These are phyloP conservation scores for Saraca asoca DNA, from an alignment of 331 rosid species.

Conservation along the genomic window DNA sequence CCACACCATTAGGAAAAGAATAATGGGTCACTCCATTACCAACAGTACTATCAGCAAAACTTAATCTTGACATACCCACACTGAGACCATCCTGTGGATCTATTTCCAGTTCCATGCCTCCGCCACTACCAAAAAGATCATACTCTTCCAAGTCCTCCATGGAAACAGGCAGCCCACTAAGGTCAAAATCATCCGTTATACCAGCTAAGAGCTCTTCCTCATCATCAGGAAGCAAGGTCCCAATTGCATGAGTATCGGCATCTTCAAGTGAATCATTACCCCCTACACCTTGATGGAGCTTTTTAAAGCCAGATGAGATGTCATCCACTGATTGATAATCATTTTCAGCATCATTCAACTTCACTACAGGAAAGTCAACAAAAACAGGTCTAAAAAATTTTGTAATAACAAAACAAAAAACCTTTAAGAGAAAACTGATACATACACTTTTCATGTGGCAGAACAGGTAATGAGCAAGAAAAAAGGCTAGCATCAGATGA, in stretches of 20 bases:
- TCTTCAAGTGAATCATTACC: constrained; percentile 53
- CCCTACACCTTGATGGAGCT: constrained; percentile 46
- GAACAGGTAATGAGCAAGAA: constrained; percentile 80
- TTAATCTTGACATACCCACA: constrained; percentile 56
- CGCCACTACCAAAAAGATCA: constrained; percentile 83
- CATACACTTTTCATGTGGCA: constrained; percentile 75
- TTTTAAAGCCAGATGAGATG: constrained; percentile 51
- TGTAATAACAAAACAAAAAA: constrained; percentile 1
- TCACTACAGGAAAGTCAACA: constrained; percentile 55
- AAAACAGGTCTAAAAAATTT: constrained; percentile 34
- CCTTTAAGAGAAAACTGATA: constrained; percentile 12
- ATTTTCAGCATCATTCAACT: constrained; percentile 54
- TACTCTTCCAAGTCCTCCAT: constrained; percentile 85
- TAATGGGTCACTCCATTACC: constrained; percentile 58
- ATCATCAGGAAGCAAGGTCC: constrained; percentile 71
- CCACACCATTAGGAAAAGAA: constrained; percentile 67
- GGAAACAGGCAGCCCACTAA: constrained; percentile 77
- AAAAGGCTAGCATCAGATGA: constrained; percentile 78
- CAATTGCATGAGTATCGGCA: constrained; percentile 47
- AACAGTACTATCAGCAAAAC: constrained; percentile 56
- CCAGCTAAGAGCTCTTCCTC: constrained; percentile 82
- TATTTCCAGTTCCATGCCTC: constrained; percentile 85
- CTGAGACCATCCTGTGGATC: constrained; percentile 60
- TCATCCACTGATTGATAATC: constrained; percentile 55
- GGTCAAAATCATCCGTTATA: constrained; percentile 74